Conservation (phyloP, 1,284 basidiomycete species). For the Athelia psychrophila region DNA sequence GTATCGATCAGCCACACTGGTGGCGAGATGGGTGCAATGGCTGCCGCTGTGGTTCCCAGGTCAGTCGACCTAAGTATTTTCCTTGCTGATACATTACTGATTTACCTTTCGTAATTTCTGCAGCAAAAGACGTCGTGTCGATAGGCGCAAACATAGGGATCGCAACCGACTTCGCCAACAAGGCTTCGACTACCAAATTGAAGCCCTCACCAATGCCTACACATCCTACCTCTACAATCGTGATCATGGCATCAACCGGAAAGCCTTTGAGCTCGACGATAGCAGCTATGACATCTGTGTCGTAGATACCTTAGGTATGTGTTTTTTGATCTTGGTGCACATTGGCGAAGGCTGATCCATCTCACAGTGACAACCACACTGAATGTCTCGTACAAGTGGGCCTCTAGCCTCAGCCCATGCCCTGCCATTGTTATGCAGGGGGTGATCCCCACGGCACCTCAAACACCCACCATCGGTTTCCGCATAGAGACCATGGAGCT, state of each 20-base stretch:
- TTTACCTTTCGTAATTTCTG: constrained; percentile 12
- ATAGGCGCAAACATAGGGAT: constrained; percentile 3
- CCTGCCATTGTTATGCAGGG: constrained; percentile 8
- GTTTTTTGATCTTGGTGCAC: not conserved
- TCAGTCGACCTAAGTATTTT: constrained; percentile 20
- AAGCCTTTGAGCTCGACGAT: no score
- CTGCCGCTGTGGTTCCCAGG: constrained; percentile 9
- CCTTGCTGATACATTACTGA: constrained; percentile 24
- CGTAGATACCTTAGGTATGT: not conserved
- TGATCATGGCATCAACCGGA: not conserved
- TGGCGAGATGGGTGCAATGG: no score
- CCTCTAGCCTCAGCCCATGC: not conserved
- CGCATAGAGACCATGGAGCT: constrained; percentile 8
- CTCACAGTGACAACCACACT: not conserved
- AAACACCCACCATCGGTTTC: constrained; percentile 6
- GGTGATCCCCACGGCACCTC: constrained; percentile 8
- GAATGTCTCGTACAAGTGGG: not conserved
- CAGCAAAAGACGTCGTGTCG: not conserved
- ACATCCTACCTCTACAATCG: not conserved
- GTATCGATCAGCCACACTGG: constrained; percentile 15
- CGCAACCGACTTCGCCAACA: constrained; percentile 3
- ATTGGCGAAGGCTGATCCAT: not conserved
- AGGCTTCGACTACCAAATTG: not conserved
- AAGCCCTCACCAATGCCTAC: constrained; percentile 6
- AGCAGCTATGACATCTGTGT: not conserved